Conservation (phyloP, 371 early-diverging fungal genomes). For the Polyrhizophydium stewartii region DNA sequence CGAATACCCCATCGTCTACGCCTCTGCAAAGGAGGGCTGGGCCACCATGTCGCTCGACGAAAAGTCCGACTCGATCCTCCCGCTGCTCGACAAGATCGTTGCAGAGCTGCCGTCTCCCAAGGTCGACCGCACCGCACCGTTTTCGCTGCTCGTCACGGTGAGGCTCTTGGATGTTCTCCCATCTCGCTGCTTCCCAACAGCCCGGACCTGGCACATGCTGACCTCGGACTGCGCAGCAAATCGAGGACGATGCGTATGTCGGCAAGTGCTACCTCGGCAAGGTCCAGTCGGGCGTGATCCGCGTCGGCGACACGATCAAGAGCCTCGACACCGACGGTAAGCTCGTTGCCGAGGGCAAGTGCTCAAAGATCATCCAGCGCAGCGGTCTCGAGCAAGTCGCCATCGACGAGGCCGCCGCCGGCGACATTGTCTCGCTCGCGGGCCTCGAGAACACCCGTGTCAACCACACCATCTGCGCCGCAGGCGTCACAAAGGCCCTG, state of each 20-base stretch:
- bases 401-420: slow-evolving; percentile 72
- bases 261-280: slow-evolving; percentile 75
- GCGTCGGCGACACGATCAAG: slow-evolving; percentile 65
- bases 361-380: slow-evolving; percentile 65
- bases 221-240: no score
- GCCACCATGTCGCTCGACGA: slow-evolving; percentile 49
- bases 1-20: slow-evolving; percentile 66
- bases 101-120: slow-evolving; percentile 60
- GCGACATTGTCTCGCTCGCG: slow-evolving; percentile 71
- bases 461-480: slow-evolving; percentile 69
- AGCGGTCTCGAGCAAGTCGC: slow-evolving; percentile 64
- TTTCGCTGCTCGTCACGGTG: slow-evolving; percentile 71
- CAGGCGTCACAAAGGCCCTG: slow-evolving; percentile 51
- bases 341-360: slow-evolving; percentile 49
- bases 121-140: slow-evolving; percentile 54
- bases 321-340: slow-evolving; percentile 59
- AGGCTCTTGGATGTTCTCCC: no score
- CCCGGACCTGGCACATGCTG: no score
- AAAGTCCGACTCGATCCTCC: slow-evolving; percentile 41
- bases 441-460: slow-evolving; percentile 66
- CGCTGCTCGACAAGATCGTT: slow-evolving; percentile 66
- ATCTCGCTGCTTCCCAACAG: no score
- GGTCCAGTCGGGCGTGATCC: slow-evolving; percentile 58
- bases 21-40: slow-evolving; percentile 80
- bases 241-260: slow-evolving; percentile 70